phyloP scores from a whole-genome alignment of 2,329 filamentous ascomycete genomes.

The Eurotiales sp. region DNA sequence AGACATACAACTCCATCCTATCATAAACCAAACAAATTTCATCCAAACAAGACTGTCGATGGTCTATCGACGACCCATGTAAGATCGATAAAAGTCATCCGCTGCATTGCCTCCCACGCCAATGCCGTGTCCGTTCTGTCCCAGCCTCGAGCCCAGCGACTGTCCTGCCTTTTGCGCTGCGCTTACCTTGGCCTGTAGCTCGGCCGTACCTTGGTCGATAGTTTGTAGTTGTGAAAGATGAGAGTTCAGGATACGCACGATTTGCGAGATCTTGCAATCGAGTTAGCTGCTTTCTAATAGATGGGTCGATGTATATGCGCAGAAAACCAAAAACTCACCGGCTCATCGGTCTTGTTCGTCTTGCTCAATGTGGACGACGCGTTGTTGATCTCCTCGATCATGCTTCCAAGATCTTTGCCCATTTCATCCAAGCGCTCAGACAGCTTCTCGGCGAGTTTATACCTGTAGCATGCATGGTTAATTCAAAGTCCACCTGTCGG shows the following conservation, averaged over 20 bases:
- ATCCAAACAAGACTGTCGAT: neutral
- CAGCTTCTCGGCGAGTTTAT: constrained; percentile 91
- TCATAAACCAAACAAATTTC: constrained; percentile 1
- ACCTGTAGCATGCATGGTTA: constrained; percentile 43
- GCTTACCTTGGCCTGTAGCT: constrained; percentile 76
- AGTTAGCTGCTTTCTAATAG: neutral
- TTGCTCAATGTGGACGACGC: constrained; percentile 87
- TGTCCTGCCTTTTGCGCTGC: constrained; percentile 77
- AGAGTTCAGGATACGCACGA: constrained; percentile 89
- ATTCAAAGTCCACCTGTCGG: neutral
- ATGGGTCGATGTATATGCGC: too few relatives aligned
- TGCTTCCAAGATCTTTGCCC: constrained; percentile 85
- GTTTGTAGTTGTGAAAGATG: constrained; percentile 89
- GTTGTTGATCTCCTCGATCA: constrained; percentile 97
- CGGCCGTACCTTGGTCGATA: constrained; percentile 81
- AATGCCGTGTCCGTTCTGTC: constrained; percentile 33
- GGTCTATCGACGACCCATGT: constrained; percentile 62
- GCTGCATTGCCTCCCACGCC: constrained; percentile 60
- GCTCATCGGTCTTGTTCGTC: constrained; percentile 81
- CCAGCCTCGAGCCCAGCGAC: constrained; percentile 42
- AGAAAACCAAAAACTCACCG: constrained; percentile 68
- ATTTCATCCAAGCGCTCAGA: constrained; percentile 89
- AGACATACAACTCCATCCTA: too few relatives aligned
- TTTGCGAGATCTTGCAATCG: constrained; percentile 71
- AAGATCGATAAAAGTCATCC: constrained; percentile 88